phyloP scores from a whole-genome alignment of 202 grass and related monocot species.

The Zoysia matrella region DNA sequence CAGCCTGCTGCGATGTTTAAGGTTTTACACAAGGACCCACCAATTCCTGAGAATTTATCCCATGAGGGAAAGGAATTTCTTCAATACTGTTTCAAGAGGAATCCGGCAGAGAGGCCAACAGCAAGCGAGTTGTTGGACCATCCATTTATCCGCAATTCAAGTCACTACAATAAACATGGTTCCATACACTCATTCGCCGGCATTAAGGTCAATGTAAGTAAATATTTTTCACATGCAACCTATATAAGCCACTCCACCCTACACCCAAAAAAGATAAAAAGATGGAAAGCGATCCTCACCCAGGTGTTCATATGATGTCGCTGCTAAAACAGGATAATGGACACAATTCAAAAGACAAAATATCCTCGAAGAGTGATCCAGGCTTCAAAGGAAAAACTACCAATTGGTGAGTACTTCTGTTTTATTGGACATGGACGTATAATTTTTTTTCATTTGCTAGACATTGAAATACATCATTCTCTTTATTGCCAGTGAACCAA shows the following conservation, averaged over 20 bases:
- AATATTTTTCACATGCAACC: neutral
- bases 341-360: constrained; percentile 51
- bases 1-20: constrained; percentile 96
- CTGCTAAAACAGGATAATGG: constrained; percentile 54
- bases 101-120: constrained; percentile 72
- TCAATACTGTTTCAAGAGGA: constrained; percentile 85
- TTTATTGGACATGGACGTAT: constrained; percentile 4
- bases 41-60: constrained; percentile 76
- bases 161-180: constrained; percentile 69
- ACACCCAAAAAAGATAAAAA: neutral
- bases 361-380: constrained; percentile 65
- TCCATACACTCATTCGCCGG: constrained; percentile 67
- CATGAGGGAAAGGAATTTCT: constrained; percentile 86
- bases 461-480: constrained; percentile 29
- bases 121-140: constrained; percentile 79
- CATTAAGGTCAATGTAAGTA: constrained; percentile 66
- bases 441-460: constrained; percentile 31
- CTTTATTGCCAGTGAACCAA: constrained; percentile 39
- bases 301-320: constrained; percentile 28
- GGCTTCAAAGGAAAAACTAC: constrained; percentile 56
- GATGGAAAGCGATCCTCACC: constrained; percentile 15
- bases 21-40: constrained; percentile 82
- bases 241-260: neutral
- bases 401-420: constrained; percentile 40
- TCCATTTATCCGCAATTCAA: constrained; percentile 80